These are phyloP conservation scores for Ceratobasidium sp. DNA, from an alignment of 1,284 basidiomycete genomes.

Conservation along the genomic window DNA sequence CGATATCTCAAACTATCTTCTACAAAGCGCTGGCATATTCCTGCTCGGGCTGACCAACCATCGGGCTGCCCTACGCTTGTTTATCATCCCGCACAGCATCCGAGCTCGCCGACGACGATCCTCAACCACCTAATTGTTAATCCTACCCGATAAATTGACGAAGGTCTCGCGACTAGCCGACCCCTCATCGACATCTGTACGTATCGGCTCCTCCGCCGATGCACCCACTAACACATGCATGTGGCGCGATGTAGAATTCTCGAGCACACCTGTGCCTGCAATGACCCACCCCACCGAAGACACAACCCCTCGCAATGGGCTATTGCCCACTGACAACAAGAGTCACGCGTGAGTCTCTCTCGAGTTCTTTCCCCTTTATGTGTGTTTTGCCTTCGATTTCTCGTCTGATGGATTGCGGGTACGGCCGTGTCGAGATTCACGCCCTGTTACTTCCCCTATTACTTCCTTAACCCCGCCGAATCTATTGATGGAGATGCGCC, in stretches of 20 bases:
- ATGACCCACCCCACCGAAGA: slow-evolving; percentile 23
- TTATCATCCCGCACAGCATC: not conserved
- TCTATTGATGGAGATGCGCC: slow-evolving; percentile 30
- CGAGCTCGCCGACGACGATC: slow-evolving; percentile 16
- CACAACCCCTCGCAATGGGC: not conserved
- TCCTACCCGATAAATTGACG: slow-evolving; percentile 12
- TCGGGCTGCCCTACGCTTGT: not conserved
- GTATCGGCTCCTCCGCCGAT: slow-evolving; percentile 12
- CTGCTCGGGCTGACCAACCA: slow-evolving; percentile 15
- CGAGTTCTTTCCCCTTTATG: not conserved
- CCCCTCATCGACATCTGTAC: slow-evolving; percentile 28
- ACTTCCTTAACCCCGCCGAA: slow-evolving; percentile 33
- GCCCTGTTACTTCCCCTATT: not conserved
- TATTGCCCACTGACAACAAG: slow-evolving; percentile 8
- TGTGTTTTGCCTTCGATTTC: not conserved
- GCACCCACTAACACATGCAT: slow-evolving; percentile 26
- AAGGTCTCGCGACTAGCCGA: slow-evolving; percentile 29
- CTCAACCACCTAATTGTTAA: not conserved
- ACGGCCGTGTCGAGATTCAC: not conserved
- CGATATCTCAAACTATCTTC: not conserved
- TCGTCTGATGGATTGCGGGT: slow-evolving; percentile 5
- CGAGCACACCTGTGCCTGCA: not conserved
- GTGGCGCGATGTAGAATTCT: slow-evolving; percentile 4
- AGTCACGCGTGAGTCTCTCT: slow-evolving; percentile 19
- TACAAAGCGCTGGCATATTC: not conserved